Conservation (phyloP, 108 stramenopile genomes). For the Cyclotella kingstonii region DNA sequence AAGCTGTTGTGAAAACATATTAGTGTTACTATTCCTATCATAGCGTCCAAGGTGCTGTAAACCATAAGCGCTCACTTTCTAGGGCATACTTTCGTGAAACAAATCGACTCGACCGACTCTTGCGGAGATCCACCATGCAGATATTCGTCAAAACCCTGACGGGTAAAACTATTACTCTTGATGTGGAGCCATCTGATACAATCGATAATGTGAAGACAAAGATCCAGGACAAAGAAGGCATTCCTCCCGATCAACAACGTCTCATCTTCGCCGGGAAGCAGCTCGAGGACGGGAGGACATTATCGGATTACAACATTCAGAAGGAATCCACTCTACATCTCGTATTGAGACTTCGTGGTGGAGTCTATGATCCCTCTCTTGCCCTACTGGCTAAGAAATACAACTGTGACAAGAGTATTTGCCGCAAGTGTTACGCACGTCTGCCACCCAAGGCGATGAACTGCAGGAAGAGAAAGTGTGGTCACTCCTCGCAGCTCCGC, state of each 20-base stretch:
- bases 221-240: constrained; percentile 99
- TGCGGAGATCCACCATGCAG: constrained; percentile 91
- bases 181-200: constrained; percentile 97
- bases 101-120: not conserved
- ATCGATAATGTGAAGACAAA: constrained; percentile 99
- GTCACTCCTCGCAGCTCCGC: constrained; percentile 98
- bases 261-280: constrained; percentile 99
- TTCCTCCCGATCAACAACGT: constrained; percentile 98
- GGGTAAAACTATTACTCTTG: constrained; percentile 99
- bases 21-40: no score
- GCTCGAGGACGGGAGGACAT: constrained; percentile 98
- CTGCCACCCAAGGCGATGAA: constrained; percentile 99
- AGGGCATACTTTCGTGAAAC: not conserved
- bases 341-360: constrained; percentile 92
- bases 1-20: no score
- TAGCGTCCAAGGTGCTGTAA: no score
- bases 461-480: constrained; percentile 99
- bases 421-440: constrained; percentile 99
- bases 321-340: constrained; percentile 95
- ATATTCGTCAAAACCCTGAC: constrained; percentile 98
- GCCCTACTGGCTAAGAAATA: constrained; percentile 97
- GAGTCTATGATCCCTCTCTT: constrained; percentile 97
- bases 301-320: constrained; percentile 99
- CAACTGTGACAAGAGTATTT: constrained; percentile 99
- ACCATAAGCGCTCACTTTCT: no score